Base-by-base conservation (phyloP, 345 rosid species). In the Eucalyptus marginata region DNA sequence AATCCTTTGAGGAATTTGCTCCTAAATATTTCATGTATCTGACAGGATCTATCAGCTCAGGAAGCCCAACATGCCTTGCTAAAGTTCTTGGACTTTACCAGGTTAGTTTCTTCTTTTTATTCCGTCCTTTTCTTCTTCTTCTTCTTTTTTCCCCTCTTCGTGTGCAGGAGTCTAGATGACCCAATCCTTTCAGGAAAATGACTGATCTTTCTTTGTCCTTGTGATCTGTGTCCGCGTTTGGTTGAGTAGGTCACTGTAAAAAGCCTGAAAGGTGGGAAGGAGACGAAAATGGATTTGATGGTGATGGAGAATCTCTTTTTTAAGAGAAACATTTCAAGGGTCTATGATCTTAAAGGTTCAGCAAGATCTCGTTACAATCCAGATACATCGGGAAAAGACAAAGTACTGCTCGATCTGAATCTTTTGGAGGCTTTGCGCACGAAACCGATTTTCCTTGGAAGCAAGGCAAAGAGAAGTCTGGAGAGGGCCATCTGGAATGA, bases 401-500 rank as follows among this genome's bases (percentile, higher is more conserved):
- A 93, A 89, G 99, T 98, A 10, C 91, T 97, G 91, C 92, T 97
- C 15, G 99, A 98, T 91, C 94, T 90, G 94, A 98, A 98, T 93
- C 94, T 98, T 49, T 91, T 96, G 62, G 99, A 98, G 93, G 86
- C 94, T 14, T 88, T 97, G 49, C 93, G 96, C 7, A 98, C 97
- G 15, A 98, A 98, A 50, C 99, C 99, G 43, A 94, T 98, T 84
- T 96, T 97, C 88, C 96, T 98, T 1, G 99, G 99, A 91, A 96
- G 99, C 94, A 98, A 95, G 90, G 96, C 99, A 5, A 98, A 98
- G 91, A 94, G 99, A 93, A 97, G 93, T 89, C 91, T 98, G 7
- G 99, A 96, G 92, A 94, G 99, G 91, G 99, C 99, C 83, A 96
- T 98, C 90, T 98, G 99, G 99, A 98, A 98, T 49, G 99, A 98